Conservation (phyloP, 257 asterid genomes). For the Scutellaria minor region DNA sequence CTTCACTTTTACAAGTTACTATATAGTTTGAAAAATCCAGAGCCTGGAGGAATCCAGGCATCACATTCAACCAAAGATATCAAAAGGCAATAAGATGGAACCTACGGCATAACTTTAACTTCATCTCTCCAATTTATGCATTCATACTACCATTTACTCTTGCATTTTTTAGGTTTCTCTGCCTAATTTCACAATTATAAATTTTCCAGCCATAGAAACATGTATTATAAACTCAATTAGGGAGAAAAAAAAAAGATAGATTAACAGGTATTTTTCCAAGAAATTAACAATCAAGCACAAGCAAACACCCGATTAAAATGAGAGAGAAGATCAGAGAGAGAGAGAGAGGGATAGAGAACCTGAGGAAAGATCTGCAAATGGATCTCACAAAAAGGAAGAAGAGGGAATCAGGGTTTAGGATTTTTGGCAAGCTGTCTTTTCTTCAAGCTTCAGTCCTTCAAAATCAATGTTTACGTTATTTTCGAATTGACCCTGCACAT, state of each 20-base stretch:
- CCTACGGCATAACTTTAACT: not conserved
- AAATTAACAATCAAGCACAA: constrained; percentile 4
- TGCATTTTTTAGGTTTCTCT: constrained; percentile 11
- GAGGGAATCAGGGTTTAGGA: constrained; percentile 25
- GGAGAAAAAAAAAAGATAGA: not conserved
- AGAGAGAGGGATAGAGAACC: constrained; percentile 27
- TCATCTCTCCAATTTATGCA: not conserved
- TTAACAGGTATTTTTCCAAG: constrained; percentile 2
- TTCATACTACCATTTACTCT: not conserved
- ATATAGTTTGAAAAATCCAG: not conserved
- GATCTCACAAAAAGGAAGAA: constrained; percentile 23
- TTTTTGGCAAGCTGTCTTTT: constrained; percentile 40
- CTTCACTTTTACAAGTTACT: constrained; percentile 11
- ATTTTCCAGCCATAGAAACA: not conserved
- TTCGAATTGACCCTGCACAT: constrained; percentile 30
- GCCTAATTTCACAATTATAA: constrained; percentile 41
- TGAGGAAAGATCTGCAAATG: constrained; percentile 36
- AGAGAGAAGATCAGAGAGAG: no score
- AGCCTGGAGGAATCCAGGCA: constrained; percentile 10
- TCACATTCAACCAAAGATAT: not conserved
- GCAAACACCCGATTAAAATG: not conserved
- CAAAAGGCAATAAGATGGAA: constrained; percentile 9
- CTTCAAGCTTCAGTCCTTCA: constrained; percentile 41
- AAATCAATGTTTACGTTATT: not conserved
- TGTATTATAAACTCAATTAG: not conserved